Conservation (phyloP, 106 monocot species). For the Dendrobium officinale region DNA sequence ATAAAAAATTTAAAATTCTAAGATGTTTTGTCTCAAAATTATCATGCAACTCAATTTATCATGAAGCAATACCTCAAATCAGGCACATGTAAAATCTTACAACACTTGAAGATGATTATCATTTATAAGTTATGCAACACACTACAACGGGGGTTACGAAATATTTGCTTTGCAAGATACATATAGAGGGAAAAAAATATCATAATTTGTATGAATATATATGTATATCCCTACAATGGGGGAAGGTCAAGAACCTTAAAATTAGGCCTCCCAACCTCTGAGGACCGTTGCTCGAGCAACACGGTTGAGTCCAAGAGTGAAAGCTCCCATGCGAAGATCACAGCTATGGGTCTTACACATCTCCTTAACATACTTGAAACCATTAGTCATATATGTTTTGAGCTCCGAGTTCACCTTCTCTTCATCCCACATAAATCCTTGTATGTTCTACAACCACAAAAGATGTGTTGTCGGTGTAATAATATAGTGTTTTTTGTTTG, state of each 20-base stretch:
- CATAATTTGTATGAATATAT: too few species aligned
- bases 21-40: too few species aligned
- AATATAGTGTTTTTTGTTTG: background rate
- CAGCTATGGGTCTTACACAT: slow-evolving; percentile 79
- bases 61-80: too few species aligned
- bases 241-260: background rate
- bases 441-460: slow-evolving; percentile 63
- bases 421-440: slow-evolving; percentile 96
- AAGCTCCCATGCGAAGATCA: slow-evolving; percentile 89
- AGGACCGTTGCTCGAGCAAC: slow-evolving; percentile 76
- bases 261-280: slow-evolving; percentile 75
- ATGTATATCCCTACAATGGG: too few species aligned
- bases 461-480: background rate
- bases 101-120: background rate
- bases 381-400: slow-evolving; percentile 58
- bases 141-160: background rate
- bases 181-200: too few species aligned
- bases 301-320: slow-evolving; percentile 77
- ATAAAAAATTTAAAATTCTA: too few species aligned
- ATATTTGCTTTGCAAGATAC: too few species aligned
- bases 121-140: background rate
- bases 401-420: slow-evolving; percentile 89
- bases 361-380: slow-evolving; percentile 58
- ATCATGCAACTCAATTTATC: too few species aligned
- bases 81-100: background rate